Evolutionary conservation across 2,329 filamentous ascomycete species (phyloP).

Genomic region (Geosmithia morbida): DNA sequence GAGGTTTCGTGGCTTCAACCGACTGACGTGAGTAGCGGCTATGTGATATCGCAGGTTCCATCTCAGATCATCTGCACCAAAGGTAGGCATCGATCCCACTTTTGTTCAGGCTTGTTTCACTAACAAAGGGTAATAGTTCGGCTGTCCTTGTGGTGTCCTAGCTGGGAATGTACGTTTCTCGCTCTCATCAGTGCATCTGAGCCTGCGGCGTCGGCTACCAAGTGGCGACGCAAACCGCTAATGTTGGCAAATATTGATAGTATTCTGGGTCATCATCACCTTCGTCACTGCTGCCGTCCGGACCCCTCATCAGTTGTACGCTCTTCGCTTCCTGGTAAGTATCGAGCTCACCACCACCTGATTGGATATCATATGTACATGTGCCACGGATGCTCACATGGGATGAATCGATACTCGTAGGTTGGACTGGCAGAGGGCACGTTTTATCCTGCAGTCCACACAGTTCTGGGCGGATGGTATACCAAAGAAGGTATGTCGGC

Average conservation of each 20-base stretch:
- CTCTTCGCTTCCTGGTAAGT: background rate
- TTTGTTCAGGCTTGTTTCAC: background rate
- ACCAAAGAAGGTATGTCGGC: background rate
- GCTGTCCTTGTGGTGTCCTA: background rate
- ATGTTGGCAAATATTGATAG: background rate
- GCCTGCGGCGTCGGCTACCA: too few relatives aligned
- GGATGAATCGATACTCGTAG: background rate
- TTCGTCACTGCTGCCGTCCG: background rate
- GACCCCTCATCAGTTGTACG: background rate
- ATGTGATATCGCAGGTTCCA: background rate
- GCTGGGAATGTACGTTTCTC: background rate
- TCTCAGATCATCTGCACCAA: background rate
- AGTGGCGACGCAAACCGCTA: background rate
- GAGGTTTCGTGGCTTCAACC: background rate
- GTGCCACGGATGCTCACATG: background rate
- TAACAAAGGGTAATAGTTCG: background rate
- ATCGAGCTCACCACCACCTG: too few relatives aligned
- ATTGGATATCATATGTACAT: too few relatives aligned
- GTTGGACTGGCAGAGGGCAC: constrained; percentile 1
- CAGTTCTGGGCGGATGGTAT: background rate
- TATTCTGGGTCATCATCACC: background rate
- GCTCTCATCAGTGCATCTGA: too few relatives aligned
- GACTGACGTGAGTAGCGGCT: background rate
- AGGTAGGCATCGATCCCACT: background rate
- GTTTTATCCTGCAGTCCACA: background rate